Conservation (phyloP, 768 basidiomycete species). For the Lactarius vividus region DNA sequence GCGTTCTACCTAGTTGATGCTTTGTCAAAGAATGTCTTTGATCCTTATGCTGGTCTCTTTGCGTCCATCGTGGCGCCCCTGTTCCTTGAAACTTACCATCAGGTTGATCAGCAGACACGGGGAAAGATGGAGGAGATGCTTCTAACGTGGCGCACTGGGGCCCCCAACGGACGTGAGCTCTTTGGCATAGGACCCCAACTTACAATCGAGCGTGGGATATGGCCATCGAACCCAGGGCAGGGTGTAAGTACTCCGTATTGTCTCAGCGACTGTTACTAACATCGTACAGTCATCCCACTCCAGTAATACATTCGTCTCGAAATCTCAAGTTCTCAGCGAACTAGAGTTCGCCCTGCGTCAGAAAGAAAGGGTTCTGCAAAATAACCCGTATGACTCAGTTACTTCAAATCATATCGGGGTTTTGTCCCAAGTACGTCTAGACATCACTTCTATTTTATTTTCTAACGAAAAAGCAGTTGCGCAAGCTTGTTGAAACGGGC, state of each 20-base stretch:
- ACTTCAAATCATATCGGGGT: constrained; percentile 73
- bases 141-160: constrained; percentile 88
- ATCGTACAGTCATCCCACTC: constrained; percentile 33
- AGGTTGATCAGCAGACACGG: constrained; percentile 80
- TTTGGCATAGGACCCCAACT: constrained; percentile 81
- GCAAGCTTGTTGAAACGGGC: constrained; percentile 70
- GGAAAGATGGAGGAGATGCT: constrained; percentile 99
- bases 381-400: constrained; percentile 68
- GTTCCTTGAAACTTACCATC: constrained; percentile 84
- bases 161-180: constrained; percentile 74
- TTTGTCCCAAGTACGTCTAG: constrained; percentile 67
- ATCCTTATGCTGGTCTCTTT: constrained; percentile 88
- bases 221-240: constrained; percentile 49
- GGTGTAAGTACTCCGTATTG: constrained; percentile 38
- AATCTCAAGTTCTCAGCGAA: constrained; percentile 78
- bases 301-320: constrained; percentile 53
- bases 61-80: constrained; percentile 75
- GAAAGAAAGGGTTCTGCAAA: constrained; percentile 70
- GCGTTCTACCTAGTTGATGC: constrained; percentile 95
- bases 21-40: constrained; percentile 93
- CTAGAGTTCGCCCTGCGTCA: constrained; percentile 78
- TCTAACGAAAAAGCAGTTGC: constrained; percentile 46
- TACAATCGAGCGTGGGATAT: constrained; percentile 81
- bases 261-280: not conserved
- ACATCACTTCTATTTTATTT: constrained; percentile 4